Percentiles rank a stretch among this genome's conserved stretches.
phyloP scores from a whole-genome alignment of 176 grass and related monocot species.

The Carex pumila region DNA sequence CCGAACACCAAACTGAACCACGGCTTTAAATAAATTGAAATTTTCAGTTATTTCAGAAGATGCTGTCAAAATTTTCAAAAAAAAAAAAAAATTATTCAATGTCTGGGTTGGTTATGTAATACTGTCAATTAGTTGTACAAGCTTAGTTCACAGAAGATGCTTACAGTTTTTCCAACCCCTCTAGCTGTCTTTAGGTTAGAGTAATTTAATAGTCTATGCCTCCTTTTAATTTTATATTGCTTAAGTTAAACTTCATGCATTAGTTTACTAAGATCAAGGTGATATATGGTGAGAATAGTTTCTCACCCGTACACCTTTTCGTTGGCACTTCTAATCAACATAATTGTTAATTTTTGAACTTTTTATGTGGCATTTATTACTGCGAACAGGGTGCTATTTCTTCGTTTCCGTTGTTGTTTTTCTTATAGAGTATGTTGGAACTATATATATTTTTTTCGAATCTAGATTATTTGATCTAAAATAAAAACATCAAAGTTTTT shows the following conservation, averaged over 20 bases:
- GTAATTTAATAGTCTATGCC: constrained; percentile 6
- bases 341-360: not conserved
- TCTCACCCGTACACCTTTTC: not conserved
- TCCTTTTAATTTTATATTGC: constrained; percentile 7
- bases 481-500: not conserved
- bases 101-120: not conserved
- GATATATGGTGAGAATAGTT: not conserved
- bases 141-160: not conserved
- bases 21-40: no score
- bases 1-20: no score
- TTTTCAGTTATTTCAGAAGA: no score
- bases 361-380: not conserved
- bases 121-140: not conserved
- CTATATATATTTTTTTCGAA: not conserved
- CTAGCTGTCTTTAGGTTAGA: constrained; percentile 14
- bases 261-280: constrained; percentile 18
- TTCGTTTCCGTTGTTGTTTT: not conserved
- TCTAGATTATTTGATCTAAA: not conserved
- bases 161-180: not conserved
- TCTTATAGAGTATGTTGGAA: not conserved
- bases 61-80: no score
- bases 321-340: not conserved
- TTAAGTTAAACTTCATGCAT: not conserved
- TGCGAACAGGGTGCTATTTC: not conserved
- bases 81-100: no score